Evolutionary conservation across 331 rosid species (phyloP), one percentile per base, ranked within the genome.

Genomic region (Quercus tomentella): DNA sequence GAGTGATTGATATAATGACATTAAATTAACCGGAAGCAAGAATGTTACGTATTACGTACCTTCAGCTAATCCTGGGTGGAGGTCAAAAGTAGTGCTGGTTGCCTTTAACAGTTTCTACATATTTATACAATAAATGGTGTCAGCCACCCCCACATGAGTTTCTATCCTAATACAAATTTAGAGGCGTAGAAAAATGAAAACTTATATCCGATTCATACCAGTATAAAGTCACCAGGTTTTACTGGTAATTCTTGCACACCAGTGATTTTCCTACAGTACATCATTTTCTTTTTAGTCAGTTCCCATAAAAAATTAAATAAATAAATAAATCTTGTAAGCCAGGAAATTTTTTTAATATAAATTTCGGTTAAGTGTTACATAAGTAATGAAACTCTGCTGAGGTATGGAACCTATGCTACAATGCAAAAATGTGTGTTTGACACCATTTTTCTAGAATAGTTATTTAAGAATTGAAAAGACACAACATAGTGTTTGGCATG

Each of bases 211-310:
- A 28, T 45, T 35, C 71, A 16, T 84, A 88, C 92, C 87, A 90
- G 81, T 26, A 79, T 7, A 3, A 88, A 49, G 37, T 90, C 94
- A 51, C 85, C 88, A 17, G 92, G 92, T 72, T 86, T 88, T 56
- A 90, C 2, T 22, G 91, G 89, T 25, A 86, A 61, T 70, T 90
- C 94, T 65, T 85, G 91, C 83, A 90, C 15, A 16, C 86, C 89
- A 0, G 82, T 85, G 78, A 87, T 84, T 82, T 83, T 78, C 77
- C 92, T 91, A 81, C 83, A 35, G 43, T 35, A 84, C 22, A 41
- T 65, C 33, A 9, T 68, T 15, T 37, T 49, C 18, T 11, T 11
- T 11, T 49, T 49, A 11, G 55, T 49, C 18, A 49, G 16, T 41
- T 41, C 14, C 14, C 1, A 2, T 41, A 9, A 41, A 41, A 9